A percentile compares a stretch with the other conserved stretches of the same genome.
Evolutionary conservation across 176 grass and related monocot genomes (phyloP).

Genomic region (Elymus sibiricus): DNA sequence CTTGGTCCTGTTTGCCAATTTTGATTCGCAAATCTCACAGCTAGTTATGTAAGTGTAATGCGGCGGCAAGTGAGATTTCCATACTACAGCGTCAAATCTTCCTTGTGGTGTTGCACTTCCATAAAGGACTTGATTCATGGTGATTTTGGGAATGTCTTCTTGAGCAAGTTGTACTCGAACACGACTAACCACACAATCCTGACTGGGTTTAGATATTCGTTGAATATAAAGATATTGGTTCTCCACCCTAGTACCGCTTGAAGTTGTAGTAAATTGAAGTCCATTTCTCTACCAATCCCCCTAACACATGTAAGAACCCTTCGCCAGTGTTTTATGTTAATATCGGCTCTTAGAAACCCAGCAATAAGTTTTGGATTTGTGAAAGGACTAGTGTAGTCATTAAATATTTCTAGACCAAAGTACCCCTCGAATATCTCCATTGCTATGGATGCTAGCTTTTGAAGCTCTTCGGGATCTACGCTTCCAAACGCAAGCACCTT

Average conservation of each 20-base stretch:
- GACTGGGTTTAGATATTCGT: not conserved
- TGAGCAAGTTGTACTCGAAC: not conserved
- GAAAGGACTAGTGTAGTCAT: not conserved
- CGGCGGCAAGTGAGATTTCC: conserved; percentile 4
- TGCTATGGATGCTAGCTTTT: not conserved
- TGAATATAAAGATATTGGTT: not conserved
- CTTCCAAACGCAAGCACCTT: conserved; percentile 18
- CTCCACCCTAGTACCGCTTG: not conserved
- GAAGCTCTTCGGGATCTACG: too few species aligned
- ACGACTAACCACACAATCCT: not conserved
- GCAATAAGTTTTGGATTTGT: not conserved
- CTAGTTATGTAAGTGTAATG: not conserved
- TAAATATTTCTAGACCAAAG: not conserved
- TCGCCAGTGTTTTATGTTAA: not conserved
- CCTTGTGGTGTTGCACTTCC: not conserved
- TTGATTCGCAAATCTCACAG: not conserved
- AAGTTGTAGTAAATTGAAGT: not conserved
- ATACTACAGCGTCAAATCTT: not conserved
- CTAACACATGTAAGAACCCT: not conserved
- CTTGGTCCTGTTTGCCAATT: not conserved
- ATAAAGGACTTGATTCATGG: not conserved
- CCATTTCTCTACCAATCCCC: not conserved
- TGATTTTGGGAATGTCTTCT: not conserved
- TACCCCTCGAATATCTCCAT: not conserved
- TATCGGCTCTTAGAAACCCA: not conserved